Percentiles rank a stretch among this genome's conserved stretches.
Conservation (phyloP, 2,329 filamentous ascomycete species). For the Blumeria graminis region DNA sequence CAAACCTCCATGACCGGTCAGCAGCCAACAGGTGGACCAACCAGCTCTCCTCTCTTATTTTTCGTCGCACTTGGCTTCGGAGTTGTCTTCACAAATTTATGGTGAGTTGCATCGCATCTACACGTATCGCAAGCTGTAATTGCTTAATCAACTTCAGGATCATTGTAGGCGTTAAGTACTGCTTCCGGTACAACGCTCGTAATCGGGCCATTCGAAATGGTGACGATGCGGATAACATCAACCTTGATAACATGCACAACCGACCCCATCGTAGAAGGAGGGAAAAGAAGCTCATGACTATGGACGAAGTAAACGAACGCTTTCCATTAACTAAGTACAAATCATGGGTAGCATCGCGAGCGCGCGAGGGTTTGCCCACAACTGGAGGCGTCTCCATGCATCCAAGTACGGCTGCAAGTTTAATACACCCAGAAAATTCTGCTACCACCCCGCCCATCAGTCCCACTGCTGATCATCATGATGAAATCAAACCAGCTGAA, state of each 20-base stretch:
- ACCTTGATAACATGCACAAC: conserved; percentile 55
- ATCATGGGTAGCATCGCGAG: conserved; percentile 65
- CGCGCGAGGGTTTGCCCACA: conserved; percentile 60
- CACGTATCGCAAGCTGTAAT: conserved; percentile 31
- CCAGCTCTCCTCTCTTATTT: conserved; percentile 58
- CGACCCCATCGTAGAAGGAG: conserved; percentile 63
- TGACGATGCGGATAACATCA: conserved; percentile 72
- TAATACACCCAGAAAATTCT: conserved; percentile 33
- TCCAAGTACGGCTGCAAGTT: conserved; percentile 46
- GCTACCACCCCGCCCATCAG: conserved; percentile 17
- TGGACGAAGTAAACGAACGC: conserved; percentile 95
- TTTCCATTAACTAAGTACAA: conserved; percentile 97
- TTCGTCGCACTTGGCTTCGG: conserved; percentile 93
- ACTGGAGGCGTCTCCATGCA: conserved; percentile 61
- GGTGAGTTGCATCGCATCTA: conserved; percentile 33
- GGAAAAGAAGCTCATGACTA: conserved; percentile 97
- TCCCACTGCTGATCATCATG: conserved; percentile 7
- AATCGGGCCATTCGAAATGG: conserved; percentile 55
- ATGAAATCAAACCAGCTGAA: background rate
- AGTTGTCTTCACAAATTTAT: conserved; percentile 95
- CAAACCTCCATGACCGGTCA: conserved; percentile 5
- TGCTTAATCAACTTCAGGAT: conserved; percentile 39
- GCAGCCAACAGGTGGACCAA: conserved; percentile 20
- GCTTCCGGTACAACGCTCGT: conserved; percentile 91
- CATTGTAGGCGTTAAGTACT: conserved; percentile 98